phyloP scores from a whole-genome alignment of 129 eudicot genomes.

The Heracleum sosnowskyi region DNA sequence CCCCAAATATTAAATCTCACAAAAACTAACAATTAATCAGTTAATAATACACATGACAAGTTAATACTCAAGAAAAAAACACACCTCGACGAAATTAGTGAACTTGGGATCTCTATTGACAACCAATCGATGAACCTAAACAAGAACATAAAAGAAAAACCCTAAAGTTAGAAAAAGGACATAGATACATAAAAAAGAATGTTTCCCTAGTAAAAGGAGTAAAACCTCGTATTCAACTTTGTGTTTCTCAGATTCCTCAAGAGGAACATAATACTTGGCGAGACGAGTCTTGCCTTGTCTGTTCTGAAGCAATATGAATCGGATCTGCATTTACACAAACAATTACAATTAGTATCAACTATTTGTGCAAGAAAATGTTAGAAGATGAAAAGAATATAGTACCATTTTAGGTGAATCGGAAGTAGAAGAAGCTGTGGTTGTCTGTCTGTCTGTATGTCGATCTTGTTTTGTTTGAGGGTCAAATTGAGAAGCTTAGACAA shows the following conservation, averaged over 20 bases:
- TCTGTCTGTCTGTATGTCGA: too few species aligned
- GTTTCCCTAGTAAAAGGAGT: too few species aligned
- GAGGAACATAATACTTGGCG: constrained; percentile 85
- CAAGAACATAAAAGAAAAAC: background rate
- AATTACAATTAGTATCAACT: background rate
- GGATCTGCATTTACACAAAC: constrained; percentile 45
- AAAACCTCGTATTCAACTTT: constrained; percentile 80
- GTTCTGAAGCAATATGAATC: constrained; percentile 84
- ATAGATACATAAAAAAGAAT: background rate
- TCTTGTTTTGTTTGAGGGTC: too few species aligned
- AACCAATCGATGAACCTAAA: constrained; percentile 86
- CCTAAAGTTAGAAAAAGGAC: background rate
- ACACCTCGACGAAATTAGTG: constrained; percentile 89
- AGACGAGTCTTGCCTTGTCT: constrained; percentile 91
- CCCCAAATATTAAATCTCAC: background rate
- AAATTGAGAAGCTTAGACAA: too few species aligned
- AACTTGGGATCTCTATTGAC: constrained; percentile 93
- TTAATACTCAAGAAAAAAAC: background rate
- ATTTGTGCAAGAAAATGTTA: background rate
- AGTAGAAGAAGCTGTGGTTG: too few species aligned
- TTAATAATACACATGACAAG: background rate
- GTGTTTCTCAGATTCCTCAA: constrained; percentile 93
- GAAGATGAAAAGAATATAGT: too few species aligned
- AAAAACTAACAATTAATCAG: background rate
- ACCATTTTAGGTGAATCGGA: too few species aligned